Evolutionary conservation across 345 rosid genomes (phyloP), one percentile per base, ranked within the genome.

Genomic region (Camelina neglecta): DNA sequence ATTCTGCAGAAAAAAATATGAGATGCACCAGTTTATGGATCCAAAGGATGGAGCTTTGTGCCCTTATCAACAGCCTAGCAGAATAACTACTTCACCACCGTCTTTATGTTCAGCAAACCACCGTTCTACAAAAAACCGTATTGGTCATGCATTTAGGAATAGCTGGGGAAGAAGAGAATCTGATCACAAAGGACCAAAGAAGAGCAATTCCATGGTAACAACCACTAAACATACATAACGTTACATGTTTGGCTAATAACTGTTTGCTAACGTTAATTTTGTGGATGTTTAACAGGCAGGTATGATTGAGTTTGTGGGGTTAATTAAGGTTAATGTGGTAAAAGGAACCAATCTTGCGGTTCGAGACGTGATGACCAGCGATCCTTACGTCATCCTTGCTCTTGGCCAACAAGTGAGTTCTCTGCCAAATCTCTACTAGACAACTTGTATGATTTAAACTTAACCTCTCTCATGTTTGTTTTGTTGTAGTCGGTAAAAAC

Each of bases 231-330:
- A 54, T 65, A 59, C 42, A 36, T 11, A 26, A 35, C 38, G 64
- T 21, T 35, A 72, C 64, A 35, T 21, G 50, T 59, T 31, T 59
- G 51, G 63, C 59, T 35, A 12, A 35, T 31, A 31, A 58, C 11
- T 49, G 75, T 31, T 31, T 15, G 51, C 31, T 35, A 36, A 51
- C 39, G 12, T 50, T 58, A 65, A n/a, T n/a, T 54, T 81, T 82
- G 42, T 74, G 38, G 72, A 21, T 75, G 75, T 72, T 77, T 75
- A 86, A 80, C 75, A 96, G 99, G 96, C 89, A 67, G 94, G 93
- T 48, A 96, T 96, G 99, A 84, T 96, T 71, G 99, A 93, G 84
- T 96, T 96, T 81, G 79, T 96, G 70, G 99, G 99, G 45, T 84
- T 96, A 69, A 86, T 96, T 63, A 90, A 91, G 86, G 98, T 93